A percentile compares a stretch with the other conserved stretches of the same genome.
Conservation (phyloP, 2,329 filamentous ascomycete species). For the Verticillium nubilum region DNA sequence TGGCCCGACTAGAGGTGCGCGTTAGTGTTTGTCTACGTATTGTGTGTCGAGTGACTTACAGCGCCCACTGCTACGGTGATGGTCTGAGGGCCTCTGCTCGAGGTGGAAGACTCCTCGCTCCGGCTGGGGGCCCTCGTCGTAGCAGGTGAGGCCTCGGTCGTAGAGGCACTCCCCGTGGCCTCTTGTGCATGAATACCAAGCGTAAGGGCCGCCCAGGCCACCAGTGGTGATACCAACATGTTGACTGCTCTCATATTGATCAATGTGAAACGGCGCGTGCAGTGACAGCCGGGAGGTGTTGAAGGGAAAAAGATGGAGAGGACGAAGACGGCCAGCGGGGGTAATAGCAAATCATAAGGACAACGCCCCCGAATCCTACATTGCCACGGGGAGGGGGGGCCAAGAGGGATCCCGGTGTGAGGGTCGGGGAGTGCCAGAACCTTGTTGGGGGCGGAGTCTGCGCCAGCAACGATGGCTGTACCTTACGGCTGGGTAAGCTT, state of each 20-base stretch:
- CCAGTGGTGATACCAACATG: background rate
- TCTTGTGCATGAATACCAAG: background rate
- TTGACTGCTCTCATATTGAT: background rate
- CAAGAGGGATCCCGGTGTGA: background rate
- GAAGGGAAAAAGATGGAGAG: background rate
- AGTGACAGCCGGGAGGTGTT: background rate
- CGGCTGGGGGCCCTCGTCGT: background rate
- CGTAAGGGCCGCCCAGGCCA: background rate
- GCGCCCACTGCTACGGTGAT: slow-evolving; percentile 11
- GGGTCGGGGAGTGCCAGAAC: background rate
- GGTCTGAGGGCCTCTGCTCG: background rate
- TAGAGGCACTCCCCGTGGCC: background rate
- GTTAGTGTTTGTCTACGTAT: background rate
- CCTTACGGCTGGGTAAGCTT: background rate
- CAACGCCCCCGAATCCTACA: background rate
- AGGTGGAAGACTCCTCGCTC: background rate
- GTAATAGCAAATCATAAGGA: background rate
- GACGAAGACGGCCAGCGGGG: background rate
- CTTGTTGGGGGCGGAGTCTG: background rate
- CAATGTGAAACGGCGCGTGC: background rate
- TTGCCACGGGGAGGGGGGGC: background rate
- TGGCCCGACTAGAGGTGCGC: slow-evolving; percentile 16
- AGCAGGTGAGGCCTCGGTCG: background rate
- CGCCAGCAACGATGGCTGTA: background rate
- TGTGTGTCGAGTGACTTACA: background rate